Conservation (phyloP, 2,329 filamentous ascomycete genomes). For the Pseudogymnoascus sp. region DNA sequence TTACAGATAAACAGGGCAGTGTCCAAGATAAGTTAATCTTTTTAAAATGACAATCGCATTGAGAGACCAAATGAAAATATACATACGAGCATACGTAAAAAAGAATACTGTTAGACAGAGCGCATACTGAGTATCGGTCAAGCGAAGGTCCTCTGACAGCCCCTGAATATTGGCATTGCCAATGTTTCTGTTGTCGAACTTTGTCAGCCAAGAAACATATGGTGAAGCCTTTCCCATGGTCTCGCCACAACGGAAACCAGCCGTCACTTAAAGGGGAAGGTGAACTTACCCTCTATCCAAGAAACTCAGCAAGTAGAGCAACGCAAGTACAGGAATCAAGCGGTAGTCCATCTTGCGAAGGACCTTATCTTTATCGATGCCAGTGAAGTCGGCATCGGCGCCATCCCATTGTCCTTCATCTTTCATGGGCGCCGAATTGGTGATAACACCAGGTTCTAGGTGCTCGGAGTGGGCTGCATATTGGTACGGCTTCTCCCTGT, state of each 20-base stretch:
- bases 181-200: conserved; percentile 56
- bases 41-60: background rate
- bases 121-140: conserved; percentile 14
- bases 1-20: background rate
- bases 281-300: conserved; percentile 44
- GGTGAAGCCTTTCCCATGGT: background rate
- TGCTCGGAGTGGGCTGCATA: background rate
- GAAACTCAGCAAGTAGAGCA: conserved; percentile 67
- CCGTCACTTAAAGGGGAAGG: background rate
- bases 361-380: background rate
- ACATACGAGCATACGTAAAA: conserved; percentile 35
- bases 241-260: background rate
- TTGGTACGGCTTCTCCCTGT: background rate
- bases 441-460: background rate
- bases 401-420: background rate
- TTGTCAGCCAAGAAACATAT: background rate
- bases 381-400: background rate
- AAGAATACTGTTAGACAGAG: conserved; percentile 44
- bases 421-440: background rate
- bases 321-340: conserved; percentile 59
- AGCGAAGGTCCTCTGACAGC: conserved; percentile 11
- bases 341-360: conserved; percentile 47
- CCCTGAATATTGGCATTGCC: conserved; percentile 30
- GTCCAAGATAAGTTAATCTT: background rate
- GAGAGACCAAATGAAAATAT: background rate